Percentiles rank a stretch among this genome's conserved stretches.
Evolutionary conservation across 306 rosid species (phyloP).

Genomic region (Cotoneaster glaucophyllus): DNA sequence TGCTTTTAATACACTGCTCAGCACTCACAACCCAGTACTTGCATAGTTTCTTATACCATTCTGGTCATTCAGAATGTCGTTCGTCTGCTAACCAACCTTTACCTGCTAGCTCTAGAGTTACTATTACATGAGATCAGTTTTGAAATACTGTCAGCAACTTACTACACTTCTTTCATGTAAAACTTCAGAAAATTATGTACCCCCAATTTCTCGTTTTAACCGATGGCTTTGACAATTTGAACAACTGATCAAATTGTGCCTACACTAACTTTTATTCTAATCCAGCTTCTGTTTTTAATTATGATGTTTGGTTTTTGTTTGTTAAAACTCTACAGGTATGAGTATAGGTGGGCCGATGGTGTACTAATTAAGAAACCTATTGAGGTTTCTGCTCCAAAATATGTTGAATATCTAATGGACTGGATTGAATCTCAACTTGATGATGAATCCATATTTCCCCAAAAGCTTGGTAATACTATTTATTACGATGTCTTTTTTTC

Average conservation of each 20-base stretch:
- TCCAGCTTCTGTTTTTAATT: not conserved
- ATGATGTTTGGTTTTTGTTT: constrained; percentile 11
- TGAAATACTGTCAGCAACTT: not conserved
- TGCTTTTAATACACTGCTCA: no score
- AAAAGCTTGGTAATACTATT: constrained; percentile 68
- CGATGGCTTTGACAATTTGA: not conserved
- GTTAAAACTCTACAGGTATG: constrained; percentile 53
- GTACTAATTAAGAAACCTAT: constrained; percentile 95
- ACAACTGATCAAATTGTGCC: not conserved
- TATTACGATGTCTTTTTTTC: not conserved
- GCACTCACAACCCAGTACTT: not conserved
- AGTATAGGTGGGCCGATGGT: constrained; percentile 99
- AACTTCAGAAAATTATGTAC: not conserved
- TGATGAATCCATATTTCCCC: constrained; percentile 98
- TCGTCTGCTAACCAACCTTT: not conserved
- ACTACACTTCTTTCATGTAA: not conserved
- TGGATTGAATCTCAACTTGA: constrained; percentile 98
- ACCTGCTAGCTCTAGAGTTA: not conserved
- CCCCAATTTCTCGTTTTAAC: not conserved
- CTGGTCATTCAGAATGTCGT: not conserved
- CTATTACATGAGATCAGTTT: not conserved
- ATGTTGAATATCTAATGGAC: constrained; percentile 98
- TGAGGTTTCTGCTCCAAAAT: constrained; percentile 98
- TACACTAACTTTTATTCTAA: not conserved
- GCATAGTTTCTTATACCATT: not conserved